phyloP scores from a whole-genome alignment of 345 rosid genomes.

The Brassica nigra region DNA sequence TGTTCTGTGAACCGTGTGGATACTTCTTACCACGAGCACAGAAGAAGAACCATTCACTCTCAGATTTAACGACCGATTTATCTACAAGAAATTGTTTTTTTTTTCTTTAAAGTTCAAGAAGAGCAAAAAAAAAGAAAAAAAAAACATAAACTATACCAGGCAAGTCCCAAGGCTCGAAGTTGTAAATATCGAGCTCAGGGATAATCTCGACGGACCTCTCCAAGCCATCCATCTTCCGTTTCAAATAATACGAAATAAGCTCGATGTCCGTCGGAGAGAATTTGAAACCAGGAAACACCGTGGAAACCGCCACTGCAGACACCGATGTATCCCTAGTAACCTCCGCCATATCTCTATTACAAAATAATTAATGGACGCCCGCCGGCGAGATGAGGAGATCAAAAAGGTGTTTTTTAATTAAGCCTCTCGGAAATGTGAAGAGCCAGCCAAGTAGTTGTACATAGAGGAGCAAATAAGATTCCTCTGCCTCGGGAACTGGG shows the following conservation, averaged over 20 bases:
- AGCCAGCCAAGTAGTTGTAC: neutral
- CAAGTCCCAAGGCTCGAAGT: slow-evolving; percentile 85
- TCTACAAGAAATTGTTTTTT: slow-evolving; percentile 39
- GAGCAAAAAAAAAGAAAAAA: neutral
- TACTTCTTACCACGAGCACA: slow-evolving; percentile 85
- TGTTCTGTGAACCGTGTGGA: slow-evolving; percentile 85
- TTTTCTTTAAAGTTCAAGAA: too few species aligned
- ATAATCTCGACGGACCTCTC: slow-evolving; percentile 73
- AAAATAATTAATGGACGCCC: neutral
- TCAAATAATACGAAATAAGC: slow-evolving; percentile 70
- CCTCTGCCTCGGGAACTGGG: neutral
- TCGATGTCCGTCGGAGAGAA: slow-evolving; percentile 88
- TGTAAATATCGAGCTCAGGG: slow-evolving; percentile 71
- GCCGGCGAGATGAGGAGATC: neutral
- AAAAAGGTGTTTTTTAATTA: neutral
- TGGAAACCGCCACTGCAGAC: slow-evolving; percentile 50
- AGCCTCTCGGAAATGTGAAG: neutral
- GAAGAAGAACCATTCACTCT: slow-evolving; percentile 88
- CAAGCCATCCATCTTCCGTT: slow-evolving; percentile 68
- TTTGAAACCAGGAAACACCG: slow-evolving; percentile 76
- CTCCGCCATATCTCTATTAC: neutral
- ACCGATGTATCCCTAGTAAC: slow-evolving; percentile 51
- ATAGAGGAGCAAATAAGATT: neutral
- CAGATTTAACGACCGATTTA: slow-evolving; percentile 64
- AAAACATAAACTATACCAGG: slow-evolving; percentile 41